phyloP scores from a whole-genome alignment of 768 basidiomycete genomes.

The Leccinellum rugosiceps region DNA sequence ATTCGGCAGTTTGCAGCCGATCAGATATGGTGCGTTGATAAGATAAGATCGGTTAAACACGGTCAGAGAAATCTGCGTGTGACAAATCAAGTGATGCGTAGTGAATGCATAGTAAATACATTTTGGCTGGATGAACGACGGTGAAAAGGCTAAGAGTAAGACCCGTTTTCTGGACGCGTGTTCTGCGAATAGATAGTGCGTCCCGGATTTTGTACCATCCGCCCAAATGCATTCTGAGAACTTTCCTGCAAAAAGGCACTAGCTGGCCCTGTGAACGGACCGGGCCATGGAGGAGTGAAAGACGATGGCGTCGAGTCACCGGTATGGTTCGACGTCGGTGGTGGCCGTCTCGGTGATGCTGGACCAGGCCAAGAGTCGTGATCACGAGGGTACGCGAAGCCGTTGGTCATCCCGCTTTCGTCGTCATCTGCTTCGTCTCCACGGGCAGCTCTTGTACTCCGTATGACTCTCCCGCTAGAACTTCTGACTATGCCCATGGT shows the following conservation, averaged over 20 bases:
- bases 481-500: conserved; percentile 25
- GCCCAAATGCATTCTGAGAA: conserved; percentile 38
- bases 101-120: conserved; percentile 25
- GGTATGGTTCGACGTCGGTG: conserved; percentile 12
- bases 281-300: conserved; percentile 30
- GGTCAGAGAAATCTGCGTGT: background rate
- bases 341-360: conserved; percentile 21
- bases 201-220: conserved; percentile 46
- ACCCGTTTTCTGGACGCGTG: conserved; percentile 34
- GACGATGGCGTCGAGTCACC: conserved; percentile 19
- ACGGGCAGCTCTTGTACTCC: conserved; percentile 28
- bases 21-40: conserved; percentile 5
- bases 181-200: conserved; percentile 64
- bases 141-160: conserved; percentile 21
- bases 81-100: conserved; percentile 17
- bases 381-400: conserved; percentile 16
- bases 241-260: conserved; percentile 50
- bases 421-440: conserved; percentile 27
- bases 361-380: conserved; percentile 27
- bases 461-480: conserved; percentile 28
- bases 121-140: conserved; percentile 9
- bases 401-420: conserved; percentile 22
- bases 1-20: background rate
- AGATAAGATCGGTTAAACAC: conserved; percentile 11
- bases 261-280: conserved; percentile 46